phyloP scores from a whole-genome alignment of 805 yeast genomes.

The Schwanniomyces occidentalis region DNA sequence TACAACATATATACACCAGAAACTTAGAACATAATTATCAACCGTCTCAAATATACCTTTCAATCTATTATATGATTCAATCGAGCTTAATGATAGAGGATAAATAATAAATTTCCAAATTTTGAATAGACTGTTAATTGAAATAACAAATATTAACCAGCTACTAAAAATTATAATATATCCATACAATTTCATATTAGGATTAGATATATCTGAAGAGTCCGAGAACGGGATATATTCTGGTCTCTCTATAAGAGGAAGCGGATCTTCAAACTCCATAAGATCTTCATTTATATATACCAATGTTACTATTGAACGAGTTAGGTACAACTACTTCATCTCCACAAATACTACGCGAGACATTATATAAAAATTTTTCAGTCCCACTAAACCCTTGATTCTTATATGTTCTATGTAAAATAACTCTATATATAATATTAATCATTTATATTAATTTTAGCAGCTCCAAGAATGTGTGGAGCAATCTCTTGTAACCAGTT shows the following conservation, averaged over 20 bases:
- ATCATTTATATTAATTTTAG: slow-evolving; percentile 30
- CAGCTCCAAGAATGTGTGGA: slow-evolving; percentile 57
- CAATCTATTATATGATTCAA: slow-evolving; percentile 12
- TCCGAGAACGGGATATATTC: background rate
- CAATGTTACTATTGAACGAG: no score
- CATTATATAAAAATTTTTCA: no score
- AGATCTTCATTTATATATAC: no score
- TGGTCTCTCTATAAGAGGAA: slow-evolving; percentile 9
- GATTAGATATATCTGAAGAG: background rate
- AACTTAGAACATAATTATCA: slow-evolving; percentile 32
- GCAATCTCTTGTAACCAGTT: slow-evolving; percentile 86
- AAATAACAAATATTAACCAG: slow-evolving; percentile 33
- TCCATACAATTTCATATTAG: slow-evolving; percentile 21
- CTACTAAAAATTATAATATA: slow-evolving; percentile 26
- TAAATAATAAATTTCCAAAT: slow-evolving; percentile 34
- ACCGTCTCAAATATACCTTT: slow-evolving; percentile 15
- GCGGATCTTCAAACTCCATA: slow-evolving; percentile 9
- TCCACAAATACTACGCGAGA: no score
- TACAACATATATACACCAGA: slow-evolving; percentile 43
- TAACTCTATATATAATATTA: slow-evolving; percentile 2
- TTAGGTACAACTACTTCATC: no score
- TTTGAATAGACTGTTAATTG: slow-evolving; percentile 35
- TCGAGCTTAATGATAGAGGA: slow-evolving; percentile 24
- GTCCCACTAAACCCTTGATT: no score
- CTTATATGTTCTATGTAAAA: no score